phyloP scores from a whole-genome alignment of 495 filamentous ascomycete genomes.

The Aspergillus cavernicola region DNA sequence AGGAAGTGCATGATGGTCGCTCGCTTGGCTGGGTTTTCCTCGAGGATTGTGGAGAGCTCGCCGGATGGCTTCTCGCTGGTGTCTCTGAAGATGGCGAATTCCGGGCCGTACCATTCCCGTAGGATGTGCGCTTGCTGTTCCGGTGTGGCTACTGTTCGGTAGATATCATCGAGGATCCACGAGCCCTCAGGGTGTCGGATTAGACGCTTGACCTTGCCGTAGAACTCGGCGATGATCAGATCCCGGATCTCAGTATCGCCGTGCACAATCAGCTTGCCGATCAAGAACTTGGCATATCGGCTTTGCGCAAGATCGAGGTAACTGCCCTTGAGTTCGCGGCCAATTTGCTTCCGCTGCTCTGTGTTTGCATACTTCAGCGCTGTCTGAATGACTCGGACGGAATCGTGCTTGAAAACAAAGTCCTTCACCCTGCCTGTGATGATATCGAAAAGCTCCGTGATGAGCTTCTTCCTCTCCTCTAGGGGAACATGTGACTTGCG shows the following conservation, averaged over 20 bases:
- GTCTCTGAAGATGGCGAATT: conserved; percentile 80
- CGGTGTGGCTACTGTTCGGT: conserved; percentile 76
- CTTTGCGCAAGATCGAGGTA: conserved; percentile 85
- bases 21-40: conserved; percentile 76
- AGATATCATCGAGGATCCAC: conserved; percentile 97
- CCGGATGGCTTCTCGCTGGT: conserved; percentile 38
- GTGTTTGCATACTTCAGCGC: conserved; percentile 91
- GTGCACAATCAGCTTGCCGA: conserved; percentile 90
- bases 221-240: conserved; percentile 89
- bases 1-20: conserved; percentile 79
- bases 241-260: conserved; percentile 81
- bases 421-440: conserved; percentile 87
- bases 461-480: conserved; percentile 79
- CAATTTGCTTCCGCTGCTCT: conserved; percentile 80
- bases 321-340: conserved; percentile 78
- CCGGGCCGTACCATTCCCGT: conserved; percentile 94
- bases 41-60: conserved; percentile 70
- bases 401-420: conserved; percentile 97
- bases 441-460: conserved; percentile 84
- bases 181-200: conserved; percentile 94
- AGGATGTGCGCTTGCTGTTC: conserved; percentile 80
- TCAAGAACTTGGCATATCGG: conserved; percentile 93
- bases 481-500: conserved; percentile 85
- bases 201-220: conserved; percentile 82
- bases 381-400: conserved; percentile 90